Evolutionary conservation across 2,329 filamentous ascomycete species (phyloP), one percentile per base, ranked within the genome.

Genomic region (Fusarium drepaniforme): DNA sequence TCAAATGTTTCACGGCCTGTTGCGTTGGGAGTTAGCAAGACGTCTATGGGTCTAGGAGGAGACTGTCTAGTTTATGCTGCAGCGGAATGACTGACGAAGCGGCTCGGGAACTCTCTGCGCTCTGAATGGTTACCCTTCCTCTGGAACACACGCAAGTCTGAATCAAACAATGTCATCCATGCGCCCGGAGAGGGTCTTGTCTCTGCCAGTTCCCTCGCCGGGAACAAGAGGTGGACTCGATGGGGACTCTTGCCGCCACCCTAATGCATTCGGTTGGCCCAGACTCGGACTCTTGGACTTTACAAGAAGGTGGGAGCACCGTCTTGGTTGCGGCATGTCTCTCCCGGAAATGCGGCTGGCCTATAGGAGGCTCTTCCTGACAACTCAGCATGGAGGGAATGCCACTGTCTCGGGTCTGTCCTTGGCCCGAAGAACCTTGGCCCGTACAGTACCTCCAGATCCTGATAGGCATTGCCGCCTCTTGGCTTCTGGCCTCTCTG

Each of bases 61-160:
- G 64, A 57, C 49, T 58, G 46, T 53, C 64, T 56, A 68, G 23
- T 57, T 67, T 65, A 66, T 30, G 72, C 68, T 71, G 51, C 49
- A 68, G 58, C 65, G 61, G 67, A 64, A 73, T 66, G 66, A 57
- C 25, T 56, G 16, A 67, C 35, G 57, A 66, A 58, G 38, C 44
- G 59, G 44, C 61, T 44, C 59, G 28, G 44, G 28, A 56, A 25
- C 23, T 25, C 56, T 42, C 15, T 40, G 12, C 28, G n/a, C 49
- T 69, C 49, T 69, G 42, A 71, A 51, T 71, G 53, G 71, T 33
- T 68, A 64, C 71, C 71, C 18, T 64, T 40, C 51, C 35, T 25
- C n/a, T 35, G 68, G 37, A 75, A 67, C 21, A 21, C 51, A 66
- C 42, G 56, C 57, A 15, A 35, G 25, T 33, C 49, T 61, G 35